Conservation (phyloP, 805 yeast genomes). For the Yarrowia bubula region DNA sequence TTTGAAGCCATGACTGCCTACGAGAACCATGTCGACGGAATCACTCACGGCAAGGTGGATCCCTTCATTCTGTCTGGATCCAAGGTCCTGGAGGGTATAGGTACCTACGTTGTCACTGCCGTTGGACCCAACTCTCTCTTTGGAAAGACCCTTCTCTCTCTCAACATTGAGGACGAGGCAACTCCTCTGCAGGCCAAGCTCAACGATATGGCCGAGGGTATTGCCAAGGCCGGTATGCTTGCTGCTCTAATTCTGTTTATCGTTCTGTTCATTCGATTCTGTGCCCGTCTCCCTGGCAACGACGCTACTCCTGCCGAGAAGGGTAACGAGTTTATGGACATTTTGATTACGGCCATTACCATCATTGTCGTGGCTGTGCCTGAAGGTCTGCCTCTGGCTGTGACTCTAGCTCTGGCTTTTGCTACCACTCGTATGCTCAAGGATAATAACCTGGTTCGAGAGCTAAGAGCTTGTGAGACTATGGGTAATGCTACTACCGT, state of each 20-base stretch:
- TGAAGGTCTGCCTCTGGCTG: conserved; percentile 97
- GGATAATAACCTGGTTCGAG: conserved; percentile 94
- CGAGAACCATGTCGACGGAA: conserved; percentile 34
- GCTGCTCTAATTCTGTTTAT: conserved; percentile 81
- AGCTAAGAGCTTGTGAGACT: conserved; percentile 89
- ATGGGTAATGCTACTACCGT: conserved; percentile 98
- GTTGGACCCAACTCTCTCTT: conserved; percentile 87
- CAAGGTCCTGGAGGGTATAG: conserved; percentile 81
- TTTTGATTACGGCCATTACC: conserved; percentile 87
- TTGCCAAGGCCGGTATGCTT: conserved; percentile 87
- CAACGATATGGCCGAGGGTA: conserved; percentile 81
- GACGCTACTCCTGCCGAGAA: conserved; percentile 61
- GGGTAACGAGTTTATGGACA: conserved; percentile 79
- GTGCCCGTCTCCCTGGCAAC: conserved; percentile 56
- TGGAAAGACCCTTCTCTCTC: conserved; percentile 85
- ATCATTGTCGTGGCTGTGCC: conserved; percentile 98
- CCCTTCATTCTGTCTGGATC: conserved; percentile 91
- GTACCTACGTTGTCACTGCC: conserved; percentile 81
- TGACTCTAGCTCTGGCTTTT: conserved; percentile 92
- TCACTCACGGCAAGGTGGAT: conserved; percentile 51
- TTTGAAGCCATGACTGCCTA: conserved; percentile 41
- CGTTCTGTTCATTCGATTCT: conserved; percentile 73
- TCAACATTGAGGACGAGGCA: conserved; percentile 70
- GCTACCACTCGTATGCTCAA: conserved; percentile 98
- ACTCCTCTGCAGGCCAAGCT: conserved; percentile 89